Evolutionary conservation across 352 stramenopile genomes (phyloP).

Genomic region (Globisporangium iwayamae): DNA sequence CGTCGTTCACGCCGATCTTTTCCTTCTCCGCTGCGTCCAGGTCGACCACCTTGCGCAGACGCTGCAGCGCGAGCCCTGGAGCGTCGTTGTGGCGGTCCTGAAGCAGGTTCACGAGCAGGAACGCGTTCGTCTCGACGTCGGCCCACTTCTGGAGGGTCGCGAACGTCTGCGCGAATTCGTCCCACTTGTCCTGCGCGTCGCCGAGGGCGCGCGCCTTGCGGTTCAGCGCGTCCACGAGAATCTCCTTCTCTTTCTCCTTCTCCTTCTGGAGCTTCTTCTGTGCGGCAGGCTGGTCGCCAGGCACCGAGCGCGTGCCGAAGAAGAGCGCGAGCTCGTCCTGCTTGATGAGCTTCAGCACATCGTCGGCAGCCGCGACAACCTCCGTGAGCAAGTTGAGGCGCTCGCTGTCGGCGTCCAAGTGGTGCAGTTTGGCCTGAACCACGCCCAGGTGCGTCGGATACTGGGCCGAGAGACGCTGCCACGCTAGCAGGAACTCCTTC

Average conservation of each 20-base stretch:
- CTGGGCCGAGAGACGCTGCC: constrained; percentile 44
- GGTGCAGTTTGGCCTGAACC: constrained; percentile 66
- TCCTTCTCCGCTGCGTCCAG: constrained; percentile 52
- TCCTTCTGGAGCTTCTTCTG: constrained; percentile 77
- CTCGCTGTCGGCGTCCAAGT: constrained; percentile 61
- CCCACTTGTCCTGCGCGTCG: constrained; percentile 42
- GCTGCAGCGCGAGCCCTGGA: constrained; percentile 53
- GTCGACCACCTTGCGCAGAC: constrained; percentile 65
- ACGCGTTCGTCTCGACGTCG: constrained; percentile 55
- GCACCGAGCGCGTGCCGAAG: constrained; percentile 64
- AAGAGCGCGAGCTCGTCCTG: constrained; percentile 65
- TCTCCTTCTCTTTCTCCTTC: constrained; percentile 66
- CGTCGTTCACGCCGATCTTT: constrained; percentile 56
- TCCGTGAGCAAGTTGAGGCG: constrained; percentile 39
- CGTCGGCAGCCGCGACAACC: constrained; percentile 53
- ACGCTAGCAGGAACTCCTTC: constrained; percentile 49
- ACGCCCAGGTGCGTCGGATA: constrained; percentile 59
- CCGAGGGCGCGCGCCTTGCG: constrained; percentile 74
- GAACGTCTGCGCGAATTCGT: constrained; percentile 51
- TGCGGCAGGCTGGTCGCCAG: constrained; percentile 38
- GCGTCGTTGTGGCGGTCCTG: constrained; percentile 52
- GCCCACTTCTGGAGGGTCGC: constrained; percentile 69
- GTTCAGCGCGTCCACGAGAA: constrained; percentile 61
- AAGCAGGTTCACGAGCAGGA: constrained; percentile 54
- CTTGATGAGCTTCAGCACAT: constrained; percentile 55